Conservation (phyloP, 257 asterid genomes). For the Orobanche coerulescens region DNA sequence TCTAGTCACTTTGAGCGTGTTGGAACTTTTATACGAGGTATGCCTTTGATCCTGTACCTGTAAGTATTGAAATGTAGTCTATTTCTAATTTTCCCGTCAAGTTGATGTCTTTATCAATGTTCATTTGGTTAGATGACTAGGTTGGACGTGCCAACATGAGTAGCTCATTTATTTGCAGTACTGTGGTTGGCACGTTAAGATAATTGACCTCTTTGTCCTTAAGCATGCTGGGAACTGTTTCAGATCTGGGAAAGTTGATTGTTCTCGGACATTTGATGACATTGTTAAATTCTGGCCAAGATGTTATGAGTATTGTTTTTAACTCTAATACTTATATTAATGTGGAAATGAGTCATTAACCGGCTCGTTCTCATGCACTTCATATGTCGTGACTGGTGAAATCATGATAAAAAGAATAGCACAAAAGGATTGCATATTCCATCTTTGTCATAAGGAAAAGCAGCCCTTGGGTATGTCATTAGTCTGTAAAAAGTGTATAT, state of each 20-base stretch:
- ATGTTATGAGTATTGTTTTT: constrained; percentile 6
- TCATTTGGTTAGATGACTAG: constrained; percentile 10
- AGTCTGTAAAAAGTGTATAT: too few relatives aligned
- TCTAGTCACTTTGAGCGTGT: constrained; percentile 65
- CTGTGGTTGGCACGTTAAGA: constrained; percentile 5
- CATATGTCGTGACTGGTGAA: background rate
- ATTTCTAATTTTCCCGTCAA: background rate
- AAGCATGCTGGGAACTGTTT: background rate
- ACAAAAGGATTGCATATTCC: background rate
- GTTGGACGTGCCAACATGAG: constrained; percentile 9
- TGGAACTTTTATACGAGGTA: constrained; percentile 92
- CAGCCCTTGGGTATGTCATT: too few relatives aligned
- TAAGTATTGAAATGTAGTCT: constrained; percentile 10
- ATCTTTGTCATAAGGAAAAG: background rate
- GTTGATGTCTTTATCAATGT: constrained; percentile 9
- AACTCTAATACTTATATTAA: constrained; percentile 2
- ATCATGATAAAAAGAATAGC: background rate
- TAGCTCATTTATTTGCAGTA: constrained; percentile 3
- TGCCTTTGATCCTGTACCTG: constrained; percentile 23
- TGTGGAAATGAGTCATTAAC: background rate
- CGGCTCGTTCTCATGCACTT: background rate
- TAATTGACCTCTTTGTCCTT: constrained; percentile 7
- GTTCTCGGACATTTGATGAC: background rate
- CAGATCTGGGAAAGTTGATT: background rate
- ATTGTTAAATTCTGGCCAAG: background rate